Evolutionary conservation across 208 protist genomes (phyloP).

Genomic region (Leishmania turanica): DNA sequence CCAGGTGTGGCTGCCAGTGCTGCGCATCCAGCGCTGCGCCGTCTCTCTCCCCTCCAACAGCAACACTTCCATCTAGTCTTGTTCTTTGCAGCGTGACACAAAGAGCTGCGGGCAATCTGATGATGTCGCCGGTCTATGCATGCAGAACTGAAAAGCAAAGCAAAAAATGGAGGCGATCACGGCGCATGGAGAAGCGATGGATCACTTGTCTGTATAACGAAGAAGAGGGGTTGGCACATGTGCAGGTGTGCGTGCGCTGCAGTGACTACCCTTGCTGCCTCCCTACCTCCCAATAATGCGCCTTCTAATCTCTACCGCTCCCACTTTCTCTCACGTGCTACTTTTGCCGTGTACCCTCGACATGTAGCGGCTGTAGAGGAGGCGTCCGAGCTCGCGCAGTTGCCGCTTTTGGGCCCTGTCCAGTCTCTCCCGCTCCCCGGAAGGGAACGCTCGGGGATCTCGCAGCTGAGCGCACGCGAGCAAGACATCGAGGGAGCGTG

Average conservation of each 20-base stretch:
- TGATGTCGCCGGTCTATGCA: background rate
- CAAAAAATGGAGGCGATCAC: conserved; percentile 4
- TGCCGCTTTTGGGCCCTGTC: conserved; percentile 40
- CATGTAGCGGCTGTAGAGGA: conserved; percentile 41
- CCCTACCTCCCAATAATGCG: background rate
- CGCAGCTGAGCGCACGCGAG: conserved; percentile 55
- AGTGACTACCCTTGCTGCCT: background rate
- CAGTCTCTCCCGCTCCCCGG: conserved; percentile 30
- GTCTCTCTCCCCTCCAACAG: background rate
- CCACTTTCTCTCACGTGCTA: background rate
- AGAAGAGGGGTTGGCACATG: background rate
- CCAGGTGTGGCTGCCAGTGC: background rate
- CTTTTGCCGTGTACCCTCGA: conserved; percentile 6
- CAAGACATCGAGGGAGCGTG: conserved; percentile 41
- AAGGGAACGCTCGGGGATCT: conserved; percentile 25
- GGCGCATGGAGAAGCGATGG: background rate
- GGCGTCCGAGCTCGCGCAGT: conserved; percentile 46
- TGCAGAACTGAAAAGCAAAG: background rate
- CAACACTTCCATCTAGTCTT: background rate
- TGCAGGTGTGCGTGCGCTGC: background rate
- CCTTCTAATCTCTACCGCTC: background rate
- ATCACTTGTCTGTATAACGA: background rate
- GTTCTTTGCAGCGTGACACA: background rate
- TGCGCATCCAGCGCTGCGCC: background rate
- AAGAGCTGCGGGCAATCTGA: background rate